Evolutionary conservation across 2,329 filamentous ascomycete genomes (phyloP).

Genomic region (Fusarium aywerte): DNA sequence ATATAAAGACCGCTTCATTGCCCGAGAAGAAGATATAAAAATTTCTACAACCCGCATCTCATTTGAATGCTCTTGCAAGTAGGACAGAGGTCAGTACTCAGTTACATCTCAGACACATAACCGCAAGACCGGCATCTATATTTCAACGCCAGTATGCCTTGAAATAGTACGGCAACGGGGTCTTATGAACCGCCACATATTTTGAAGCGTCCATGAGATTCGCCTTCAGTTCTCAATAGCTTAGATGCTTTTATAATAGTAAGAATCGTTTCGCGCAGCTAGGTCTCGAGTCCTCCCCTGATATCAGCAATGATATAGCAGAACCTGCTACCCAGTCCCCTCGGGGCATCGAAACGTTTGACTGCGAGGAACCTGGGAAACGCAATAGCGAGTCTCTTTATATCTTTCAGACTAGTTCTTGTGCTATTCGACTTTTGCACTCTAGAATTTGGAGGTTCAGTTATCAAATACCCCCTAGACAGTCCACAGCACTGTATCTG

Average conservation of each 20-base stretch:
- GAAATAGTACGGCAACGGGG: neutral
- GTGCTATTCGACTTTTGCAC: neutral
- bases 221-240: neutral
- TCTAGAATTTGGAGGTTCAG: neutral
- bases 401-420: neutral
- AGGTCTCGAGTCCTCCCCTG: neutral
- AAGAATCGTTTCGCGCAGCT: neutral
- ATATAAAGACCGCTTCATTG: neutral
- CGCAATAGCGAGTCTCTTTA: too few species aligned
- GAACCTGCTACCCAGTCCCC: too few species aligned
- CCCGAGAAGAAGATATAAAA: neutral
- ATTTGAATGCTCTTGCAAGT: neutral
- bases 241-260: neutral
- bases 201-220: too few species aligned
- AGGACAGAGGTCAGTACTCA: neutral
- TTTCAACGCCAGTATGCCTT: too few species aligned
- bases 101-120: neutral
- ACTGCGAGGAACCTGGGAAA: neutral
- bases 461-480: neutral
- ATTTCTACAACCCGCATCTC: neutral
- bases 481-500: neutral
- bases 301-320: too few species aligned
- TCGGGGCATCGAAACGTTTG: too few species aligned
- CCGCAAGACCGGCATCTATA: too few species aligned
- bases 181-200: too few species aligned